Evolutionary conservation across 176 grass and related monocot genomes (phyloP), one percentile per base, ranked within the genome.

Genomic region (Oropetium thomaeum): DNA sequence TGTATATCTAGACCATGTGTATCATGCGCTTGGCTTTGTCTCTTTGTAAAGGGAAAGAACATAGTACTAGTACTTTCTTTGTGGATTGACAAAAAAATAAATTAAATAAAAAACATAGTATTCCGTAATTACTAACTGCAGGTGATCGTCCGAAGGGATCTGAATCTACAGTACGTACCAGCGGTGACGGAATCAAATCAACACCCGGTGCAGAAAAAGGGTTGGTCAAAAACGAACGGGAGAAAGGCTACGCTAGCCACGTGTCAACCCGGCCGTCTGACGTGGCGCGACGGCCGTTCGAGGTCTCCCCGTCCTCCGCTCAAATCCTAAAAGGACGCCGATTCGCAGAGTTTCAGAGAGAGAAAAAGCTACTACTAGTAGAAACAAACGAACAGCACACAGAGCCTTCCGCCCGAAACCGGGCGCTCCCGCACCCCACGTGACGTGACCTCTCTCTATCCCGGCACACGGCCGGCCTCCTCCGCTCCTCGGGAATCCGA

Each of bases 281-380:
- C 86, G 86, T 83, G 86, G 86, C 69, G 69, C 75, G 22, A 44
- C 55, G 75, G 69, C 86, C 75, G 80, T 88, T 87, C 68, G 68
- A 62, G 79, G 60, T 68, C 72, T 44, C 78, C 33, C 10, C 75
- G n/a, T n/a, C n/a, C n/a, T n/a, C n/a, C n/a, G 63, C 80, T 69
- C 41, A 37, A 79, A 83, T 79, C 86, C 86, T 83, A 73, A 30
- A 83, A 83, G 75, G 86, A 69, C 74, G 80, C 85, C 69, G 75
- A 79, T 77, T 45, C 59, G 79, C 85, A 72, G 85, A 53, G 67
- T 47, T 28, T 29, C 20, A 35, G 68, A 29, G 31, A 16, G 58
- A 68, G 65, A 63, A 2, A 2, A 31, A 10, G 10, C 32, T 23
- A n/a, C n/a, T n/a, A n/a, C n/a, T n/a, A n/a, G n/a, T n/a, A 37